Conservation (phyloP, 2,329 filamentous ascomycete genomes). For the Neofusicoccum umdonicola region DNA sequence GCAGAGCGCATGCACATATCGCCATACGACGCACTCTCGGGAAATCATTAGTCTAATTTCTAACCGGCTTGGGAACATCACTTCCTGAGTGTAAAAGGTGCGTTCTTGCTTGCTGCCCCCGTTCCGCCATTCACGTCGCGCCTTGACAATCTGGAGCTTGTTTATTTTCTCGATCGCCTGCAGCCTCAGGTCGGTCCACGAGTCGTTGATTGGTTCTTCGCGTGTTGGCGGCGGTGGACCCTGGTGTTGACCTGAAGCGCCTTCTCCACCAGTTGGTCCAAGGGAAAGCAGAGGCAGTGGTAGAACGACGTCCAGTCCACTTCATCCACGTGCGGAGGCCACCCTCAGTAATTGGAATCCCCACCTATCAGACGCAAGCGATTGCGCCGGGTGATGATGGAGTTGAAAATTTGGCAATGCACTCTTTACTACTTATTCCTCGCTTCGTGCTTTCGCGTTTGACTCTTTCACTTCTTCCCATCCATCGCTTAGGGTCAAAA, state of each 20-base stretch:
- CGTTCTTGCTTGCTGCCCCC: constrained; percentile 59
- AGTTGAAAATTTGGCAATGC: no score
- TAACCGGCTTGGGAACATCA: constrained; percentile 41
- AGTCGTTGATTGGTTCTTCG: constrained; percentile 71
- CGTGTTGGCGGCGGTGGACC: constrained; percentile 65
- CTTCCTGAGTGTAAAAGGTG: constrained; percentile 62
- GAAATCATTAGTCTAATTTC: background rate
- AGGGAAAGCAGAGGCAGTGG: constrained; percentile 62
- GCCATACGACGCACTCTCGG: no score
- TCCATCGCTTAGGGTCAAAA: no score
- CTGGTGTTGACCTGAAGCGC: constrained; percentile 46
- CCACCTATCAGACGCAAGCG: no score
- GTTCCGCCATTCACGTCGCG: constrained; percentile 64
- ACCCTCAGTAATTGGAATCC: no score
- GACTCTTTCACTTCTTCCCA: no score
- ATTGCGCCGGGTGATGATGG: no score
- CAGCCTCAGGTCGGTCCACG: constrained; percentile 67
- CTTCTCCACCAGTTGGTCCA: constrained; percentile 45
- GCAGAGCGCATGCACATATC: no score
- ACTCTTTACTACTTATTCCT: no score
- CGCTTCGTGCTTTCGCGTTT: no score
- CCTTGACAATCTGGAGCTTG: constrained; percentile 62
- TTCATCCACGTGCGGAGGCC: constrained; percentile 44
- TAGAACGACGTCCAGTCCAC: constrained; percentile 69
- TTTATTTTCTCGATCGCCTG: constrained; percentile 60